Base-by-base conservation (phyloP, 805 yeast genomes). In the Peterozyma toletana region DNA sequence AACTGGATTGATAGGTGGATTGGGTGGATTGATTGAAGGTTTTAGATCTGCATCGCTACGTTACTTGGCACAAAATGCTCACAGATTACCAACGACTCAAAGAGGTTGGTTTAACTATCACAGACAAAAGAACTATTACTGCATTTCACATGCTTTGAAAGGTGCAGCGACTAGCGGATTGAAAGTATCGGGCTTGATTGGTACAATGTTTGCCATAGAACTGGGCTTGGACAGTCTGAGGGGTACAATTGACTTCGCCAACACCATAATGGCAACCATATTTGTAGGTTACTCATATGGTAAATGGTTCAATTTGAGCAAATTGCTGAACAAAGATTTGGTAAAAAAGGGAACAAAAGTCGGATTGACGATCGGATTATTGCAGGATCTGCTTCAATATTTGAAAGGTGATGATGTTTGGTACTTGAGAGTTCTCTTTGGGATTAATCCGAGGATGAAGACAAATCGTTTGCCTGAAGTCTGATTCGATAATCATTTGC, bases 21-120 rank as follows among this genome's bases (percentile, higher is more conserved):
- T 71, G 31, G 64, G 71, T 2, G 95, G 95, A 9, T 69, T 81
- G 53, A 71, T 74, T 43, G 63, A 68, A 13, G 91, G 91, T 3
- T 76, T 77, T 53, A 69, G 70, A 42, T 49, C 57, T 2, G 66
- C 86, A 0, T 75, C 84, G 1, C 61, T 80, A 37, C 70, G 78
- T 37, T 87, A 75, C 52, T 66, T 87, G 39, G 88, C 90, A 2
- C 86, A 85, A 51, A 87, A 87, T 54, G 83, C 93, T 11, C 96
- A 87, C 56, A 59, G 96, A 42, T 63, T 88, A 45, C 96, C 96
- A 7, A 70, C 61, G 17, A 78, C 83, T 0, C 82, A 78, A 43
- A 89, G 87, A 16, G 93, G 91, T 0, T 87, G 96, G 96, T 87
- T 83, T 56, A 83, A 82, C 57, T 87, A 87, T 61, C 93, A 87